Evolutionary conservation across 2,329 filamentous ascomycete species (phyloP), one percentile per base, ranked within the genome.

Genomic region (Fusarium agapanthi): DNA sequence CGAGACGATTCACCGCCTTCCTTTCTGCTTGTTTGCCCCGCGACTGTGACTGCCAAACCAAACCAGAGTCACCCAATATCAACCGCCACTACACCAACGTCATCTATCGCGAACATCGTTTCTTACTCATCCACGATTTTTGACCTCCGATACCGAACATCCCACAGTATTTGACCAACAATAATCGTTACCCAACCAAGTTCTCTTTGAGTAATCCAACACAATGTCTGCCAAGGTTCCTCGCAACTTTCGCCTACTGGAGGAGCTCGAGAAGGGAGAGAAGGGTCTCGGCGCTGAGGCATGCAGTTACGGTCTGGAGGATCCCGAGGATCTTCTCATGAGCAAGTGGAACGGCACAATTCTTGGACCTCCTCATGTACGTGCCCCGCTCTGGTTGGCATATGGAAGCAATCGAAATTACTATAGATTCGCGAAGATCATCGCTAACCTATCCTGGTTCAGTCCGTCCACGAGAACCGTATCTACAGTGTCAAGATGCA

Each of bases 321-420:
- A 98, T 82, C 92, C 93, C 53, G 95, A 98, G 80, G 96, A 99
- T 80, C 89, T 98, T 73, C 90, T 96, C 83, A 97, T 99, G 95
- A 95, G 93, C 73, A 95, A 98, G 87, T 99, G 96, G 96, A 97
- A 97, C 80, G 96, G 95, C 79, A 99, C 96, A 22, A 98, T 99
- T 75, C 91, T 98, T 55, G 96, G 96, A 3, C 96, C 96, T 76
- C 95, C 96, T 81, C 95, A 98, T 83, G 96, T 98, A 87, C 80
- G 93, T 45, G 43, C 53, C 38, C 54, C 47, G 40, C 65, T 24
- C 35, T 43, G 32, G 32, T 3, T 34, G 26, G 26, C 30, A 48
- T 22, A 61, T 60, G 22, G 26, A 51, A 40, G 28, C 32, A 65
- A 38, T 45, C 64, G 28, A 48, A 32, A 50, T 40, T 60, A 26